A percentile compares a stretch with the other conserved stretches of the same genome.
These are phyloP conservation scores for Camellia granthamiana DNA, from an alignment of 148 eudicot species.

Conservation along the genomic window DNA sequence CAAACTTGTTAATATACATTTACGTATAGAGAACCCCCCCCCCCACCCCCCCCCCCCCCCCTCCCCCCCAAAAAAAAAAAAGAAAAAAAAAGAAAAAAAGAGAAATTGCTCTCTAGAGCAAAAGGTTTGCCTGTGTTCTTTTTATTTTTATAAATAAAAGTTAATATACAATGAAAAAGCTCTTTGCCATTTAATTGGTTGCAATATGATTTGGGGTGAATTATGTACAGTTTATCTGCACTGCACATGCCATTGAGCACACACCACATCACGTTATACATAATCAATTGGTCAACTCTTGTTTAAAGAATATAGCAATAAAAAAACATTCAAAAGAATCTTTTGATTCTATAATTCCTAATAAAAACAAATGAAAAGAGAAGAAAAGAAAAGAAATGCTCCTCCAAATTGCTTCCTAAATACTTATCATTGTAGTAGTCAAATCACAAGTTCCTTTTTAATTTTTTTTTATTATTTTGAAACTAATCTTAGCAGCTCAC, in stretches of 20 bases:
- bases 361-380: too few relatives aligned
- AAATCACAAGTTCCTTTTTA: not conserved
- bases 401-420: not conserved
- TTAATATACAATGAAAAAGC: not conserved
- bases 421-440: not conserved
- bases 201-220: not conserved
- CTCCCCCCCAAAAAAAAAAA: too few relatives aligned
- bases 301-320: not conserved
- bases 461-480: not conserved
- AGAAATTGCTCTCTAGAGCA: too few relatives aligned
- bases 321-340: too few relatives aligned
- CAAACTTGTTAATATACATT: too few relatives aligned
- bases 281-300: not conserved
- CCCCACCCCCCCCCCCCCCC: too few relatives aligned
- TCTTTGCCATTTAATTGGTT: not conserved
- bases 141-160: too few relatives aligned
- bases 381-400: not conserved
- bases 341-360: too few relatives aligned
- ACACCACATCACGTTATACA: not conserved
- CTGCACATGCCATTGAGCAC: too few relatives aligned
- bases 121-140: too few relatives aligned
- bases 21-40: too few relatives aligned
- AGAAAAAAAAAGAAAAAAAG: too few relatives aligned
- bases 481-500: not conserved
- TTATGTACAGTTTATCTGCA: not conserved